Evolutionary conservation across 2,329 filamentous ascomycete genomes (phyloP), one percentile per base, ranked within the genome.

Genomic region (Rhinocladiella similis): DNA sequence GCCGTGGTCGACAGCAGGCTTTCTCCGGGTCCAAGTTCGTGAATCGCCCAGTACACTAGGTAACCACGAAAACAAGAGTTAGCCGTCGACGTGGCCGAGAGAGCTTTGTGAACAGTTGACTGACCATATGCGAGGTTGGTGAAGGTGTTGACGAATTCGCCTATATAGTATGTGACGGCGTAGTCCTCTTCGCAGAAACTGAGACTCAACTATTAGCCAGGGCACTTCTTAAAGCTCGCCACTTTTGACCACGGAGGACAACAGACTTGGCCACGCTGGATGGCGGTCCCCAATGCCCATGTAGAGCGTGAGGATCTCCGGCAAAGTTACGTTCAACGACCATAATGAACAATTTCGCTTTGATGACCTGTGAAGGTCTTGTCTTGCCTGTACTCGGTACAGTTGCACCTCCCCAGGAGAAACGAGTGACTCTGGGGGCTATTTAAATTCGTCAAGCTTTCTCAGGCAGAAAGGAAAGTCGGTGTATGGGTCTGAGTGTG

Each of bases 71-170:
- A n/a, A 20, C 35, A 7, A 10, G n/a, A 12, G 35, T 41, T 35
- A 22, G 19, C 14, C 33, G 27, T 16, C 4, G 16, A 53, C 29
- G 6, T 9, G 10, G 29, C 29, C 29, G 29, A 33, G 29, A 12
- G 29, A 33, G 3, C 29, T 33, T 33, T 12, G 29, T 33, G 6
- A 12, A 33, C 29, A 33, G 5, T 19, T 14, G 7, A 39, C 56
- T 18, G 16, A 63, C 60, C 60, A 36, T 69, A 69, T 49, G 59
- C 57, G 1, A 69, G 38, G 43, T 69, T 69, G 4, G 65, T 65
- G 25, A 69, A 57, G n/a, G 58, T 68, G 52, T 69, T 69, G 54
- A 68, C 59, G 19, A 69, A 65, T 45, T 69, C 67, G 18, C 62
- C 66, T 22, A 67, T 55, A 42, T 64, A 68, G 39, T 59, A 59